These are phyloP conservation scores for Cryphonectria parasitica DNA, from an alignment of 2,329 filamentous ascomycete genomes.

Conservation along the genomic window DNA sequence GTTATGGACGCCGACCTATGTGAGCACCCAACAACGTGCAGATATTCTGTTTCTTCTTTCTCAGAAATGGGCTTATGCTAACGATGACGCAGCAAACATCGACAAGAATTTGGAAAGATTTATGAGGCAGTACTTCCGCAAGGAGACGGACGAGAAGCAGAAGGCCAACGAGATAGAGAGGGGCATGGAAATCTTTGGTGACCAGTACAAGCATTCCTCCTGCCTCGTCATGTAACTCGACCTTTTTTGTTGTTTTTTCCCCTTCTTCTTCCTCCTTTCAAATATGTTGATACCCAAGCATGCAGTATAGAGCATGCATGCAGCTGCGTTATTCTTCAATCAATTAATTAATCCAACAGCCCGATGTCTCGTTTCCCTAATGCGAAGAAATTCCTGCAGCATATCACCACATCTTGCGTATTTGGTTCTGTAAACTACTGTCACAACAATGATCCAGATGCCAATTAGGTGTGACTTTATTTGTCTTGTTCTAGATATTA, in stretches of 20 bases:
- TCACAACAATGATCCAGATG: background rate
- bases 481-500: background rate
- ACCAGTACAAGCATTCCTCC: slow-evolving; percentile 61
- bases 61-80: background rate
- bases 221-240: slow-evolving; percentile 61
- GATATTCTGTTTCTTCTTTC: too few relatives aligned
- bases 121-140: slow-evolving; percentile 75
- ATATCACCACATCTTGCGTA: background rate
- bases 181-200: slow-evolving; percentile 73
- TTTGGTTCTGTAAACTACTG: background rate
- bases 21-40: slow-evolving; percentile 40
- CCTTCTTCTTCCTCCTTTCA: background rate
- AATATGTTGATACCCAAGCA: slow-evolving; percentile 25
- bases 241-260: too few relatives aligned
- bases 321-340: slow-evolving; percentile 1
- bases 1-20: slow-evolving; percentile 71
- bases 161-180: slow-evolving; percentile 74
- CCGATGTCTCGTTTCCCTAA: background rate
- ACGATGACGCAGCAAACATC: slow-evolving; percentile 59
- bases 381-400: background rate
- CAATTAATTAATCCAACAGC: background rate
- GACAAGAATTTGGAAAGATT: slow-evolving; percentile 71
- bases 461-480: background rate
- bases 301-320: slow-evolving; percentile 20
- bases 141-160: slow-evolving; percentile 69